Percentiles rank a stretch among this genome's conserved stretches.
phyloP scores from a whole-genome alignment of 2,329 filamentous ascomycete genomes.

The Geoglossum cookeanum region DNA sequence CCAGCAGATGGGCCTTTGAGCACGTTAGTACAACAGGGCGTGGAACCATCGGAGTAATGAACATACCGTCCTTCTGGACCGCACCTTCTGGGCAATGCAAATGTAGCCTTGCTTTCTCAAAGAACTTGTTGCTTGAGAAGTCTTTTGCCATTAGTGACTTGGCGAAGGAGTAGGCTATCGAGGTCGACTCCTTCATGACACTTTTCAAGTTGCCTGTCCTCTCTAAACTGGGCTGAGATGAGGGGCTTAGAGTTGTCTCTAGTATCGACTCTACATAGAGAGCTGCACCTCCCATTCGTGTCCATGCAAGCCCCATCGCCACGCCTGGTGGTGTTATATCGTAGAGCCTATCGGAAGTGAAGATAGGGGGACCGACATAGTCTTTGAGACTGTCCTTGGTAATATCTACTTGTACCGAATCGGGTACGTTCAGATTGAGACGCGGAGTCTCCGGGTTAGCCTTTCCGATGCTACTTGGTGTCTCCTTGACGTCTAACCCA shows the following conservation, averaged over 20 bases:
- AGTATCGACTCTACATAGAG: constrained; percentile 96
- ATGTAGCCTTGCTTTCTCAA: constrained; percentile 87
- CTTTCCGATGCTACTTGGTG: constrained; percentile 27
- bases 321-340: constrained; percentile 86
- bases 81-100: constrained; percentile 93
- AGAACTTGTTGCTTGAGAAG: constrained; percentile 85
- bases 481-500: constrained; percentile 18
- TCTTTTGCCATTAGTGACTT: constrained; percentile 72
- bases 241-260: constrained; percentile 56
- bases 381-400: constrained; percentile 82
- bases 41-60: background rate
- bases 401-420: constrained; percentile 70
- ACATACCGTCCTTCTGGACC: constrained; percentile 68
- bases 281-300: constrained; percentile 85
- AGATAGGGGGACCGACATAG: constrained; percentile 88
- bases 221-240: constrained; percentile 61
- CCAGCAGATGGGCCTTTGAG: constrained; percentile 54
- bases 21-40: background rate
- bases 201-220: constrained; percentile 88
- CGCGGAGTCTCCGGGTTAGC: constrained; percentile 48
- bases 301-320: constrained; percentile 96
- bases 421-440: constrained; percentile 63
- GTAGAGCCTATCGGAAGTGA: constrained; percentile 88
- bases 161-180: constrained; percentile 88
- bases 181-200: constrained; percentile 95